Conservation (phyloP, 1,139 yeast genomes). For the Scheffersomyces illinoinensis region DNA sequence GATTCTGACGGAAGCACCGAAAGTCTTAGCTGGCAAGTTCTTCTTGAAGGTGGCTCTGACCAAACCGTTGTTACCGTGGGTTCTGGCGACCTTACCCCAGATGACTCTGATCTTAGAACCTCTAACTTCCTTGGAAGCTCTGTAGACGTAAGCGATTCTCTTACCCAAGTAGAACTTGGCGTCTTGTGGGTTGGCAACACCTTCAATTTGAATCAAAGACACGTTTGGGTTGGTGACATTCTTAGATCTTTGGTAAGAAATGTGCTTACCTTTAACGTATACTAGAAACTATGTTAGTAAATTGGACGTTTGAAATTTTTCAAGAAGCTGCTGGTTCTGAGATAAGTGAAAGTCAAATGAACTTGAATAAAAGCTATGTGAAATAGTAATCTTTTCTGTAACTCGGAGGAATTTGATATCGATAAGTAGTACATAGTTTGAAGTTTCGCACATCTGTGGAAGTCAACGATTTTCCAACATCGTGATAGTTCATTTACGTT, state of each 20-base stretch:
- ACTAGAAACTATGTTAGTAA: slow-evolving; percentile 60
- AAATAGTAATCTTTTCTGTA: not conserved
- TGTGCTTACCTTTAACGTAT: slow-evolving; percentile 99
- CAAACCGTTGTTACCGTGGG: slow-evolving; percentile 98
- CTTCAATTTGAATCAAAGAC: slow-evolving; percentile 95
- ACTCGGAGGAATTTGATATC: not conserved
- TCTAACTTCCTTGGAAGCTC: slow-evolving; percentile 96
- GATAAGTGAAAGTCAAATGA: not conserved
- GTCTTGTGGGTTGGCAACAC: slow-evolving; percentile 87
- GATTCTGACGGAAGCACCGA: slow-evolving; percentile 99
- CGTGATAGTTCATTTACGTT: not conserved
- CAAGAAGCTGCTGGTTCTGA: not conserved
- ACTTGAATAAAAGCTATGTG: not conserved
- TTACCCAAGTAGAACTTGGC: slow-evolving; percentile 99
- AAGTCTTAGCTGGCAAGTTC: slow-evolving; percentile 99
- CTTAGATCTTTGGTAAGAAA: slow-evolving; percentile 99
- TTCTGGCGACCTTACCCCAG: slow-evolving; percentile 98
- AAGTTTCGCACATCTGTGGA: not conserved
- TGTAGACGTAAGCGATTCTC: slow-evolving; percentile 99
- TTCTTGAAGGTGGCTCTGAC: slow-evolving; percentile 99
- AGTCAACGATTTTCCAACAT: not conserved
- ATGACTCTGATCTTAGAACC: slow-evolving; percentile 99
- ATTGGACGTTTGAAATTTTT: not conserved
- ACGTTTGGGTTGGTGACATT: slow-evolving; percentile 97
- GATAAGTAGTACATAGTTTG: not conserved